phyloP scores from a whole-genome alignment of 2,329 filamentous ascomycete species.

The Penicillium sp. region DNA sequence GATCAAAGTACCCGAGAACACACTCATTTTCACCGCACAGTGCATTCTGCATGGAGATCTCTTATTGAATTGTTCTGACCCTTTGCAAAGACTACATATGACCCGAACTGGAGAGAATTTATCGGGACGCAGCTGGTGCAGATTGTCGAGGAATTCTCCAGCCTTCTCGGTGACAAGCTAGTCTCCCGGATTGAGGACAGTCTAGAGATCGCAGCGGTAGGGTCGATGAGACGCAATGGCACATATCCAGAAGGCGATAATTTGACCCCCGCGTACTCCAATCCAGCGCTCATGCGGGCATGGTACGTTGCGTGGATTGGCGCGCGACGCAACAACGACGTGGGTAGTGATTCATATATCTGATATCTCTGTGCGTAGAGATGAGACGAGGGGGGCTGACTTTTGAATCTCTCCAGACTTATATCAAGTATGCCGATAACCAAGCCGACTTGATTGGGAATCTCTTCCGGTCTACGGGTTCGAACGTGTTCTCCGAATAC shows the following conservation, averaged over 20 bases:
- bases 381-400: no score
- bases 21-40: not conserved
- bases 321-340: conserved; percentile 30
- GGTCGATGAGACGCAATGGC: conserved; percentile 39
- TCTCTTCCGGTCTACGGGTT: conserved; percentile 24
- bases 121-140: conserved; percentile 55
- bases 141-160: conserved; percentile 52
- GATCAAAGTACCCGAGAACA: no score
- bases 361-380: not conserved
- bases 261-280: conserved; percentile 37
- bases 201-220: conserved; percentile 34
- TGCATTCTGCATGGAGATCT: not conserved
- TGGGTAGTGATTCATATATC: not conserved
- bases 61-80: conserved; percentile 3
- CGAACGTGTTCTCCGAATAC: conserved; percentile 51
- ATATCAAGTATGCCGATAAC: conserved; percentile 34
- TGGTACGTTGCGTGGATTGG: conserved; percentile 41
- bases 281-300: conserved; percentile 40
- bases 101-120: conserved; percentile 61
- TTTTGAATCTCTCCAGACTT: conserved; percentile 12
- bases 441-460: conserved; percentile 24
- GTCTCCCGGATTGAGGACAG: conserved; percentile 34
- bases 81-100: conserved; percentile 52
- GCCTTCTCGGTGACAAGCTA: conserved; percentile 14
- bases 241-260: conserved; percentile 37